Conservation (phyloP, 164 flowering plant species). For the Liquidambar formosana region DNA sequence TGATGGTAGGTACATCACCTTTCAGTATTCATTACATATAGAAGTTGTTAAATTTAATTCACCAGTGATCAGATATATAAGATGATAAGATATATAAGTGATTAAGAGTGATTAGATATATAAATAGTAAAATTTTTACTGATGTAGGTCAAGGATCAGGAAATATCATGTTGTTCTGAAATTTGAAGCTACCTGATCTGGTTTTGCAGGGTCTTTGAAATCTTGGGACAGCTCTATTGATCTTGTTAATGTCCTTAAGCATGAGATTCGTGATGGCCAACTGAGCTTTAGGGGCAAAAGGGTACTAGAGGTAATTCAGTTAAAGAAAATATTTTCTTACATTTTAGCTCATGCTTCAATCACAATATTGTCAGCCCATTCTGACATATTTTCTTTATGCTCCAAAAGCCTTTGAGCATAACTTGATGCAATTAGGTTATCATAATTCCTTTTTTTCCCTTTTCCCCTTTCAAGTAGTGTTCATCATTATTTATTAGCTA, state of each 20-base stretch:
- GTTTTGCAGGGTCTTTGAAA: conserved; percentile 60
- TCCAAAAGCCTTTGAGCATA: background rate
- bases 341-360: background rate
- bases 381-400: background rate
- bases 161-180: background rate
- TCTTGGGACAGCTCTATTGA: conserved; percentile 80
- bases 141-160: background rate
- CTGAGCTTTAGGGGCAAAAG: conserved; percentile 88
- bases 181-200: conserved; percentile 3
- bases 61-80: background rate
- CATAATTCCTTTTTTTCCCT: no score
- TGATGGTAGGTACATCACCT: conserved; percentile 52
- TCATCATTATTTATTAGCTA: background rate
- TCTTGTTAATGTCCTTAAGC: conserved; percentile 80
- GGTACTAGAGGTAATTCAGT: conserved; percentile 72
- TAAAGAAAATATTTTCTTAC: background rate
- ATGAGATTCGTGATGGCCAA: conserved; percentile 96
- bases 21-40: background rate
- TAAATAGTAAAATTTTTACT: background rate
- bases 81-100: no score
- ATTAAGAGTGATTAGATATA: conserved; percentile 1
- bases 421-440: no score
- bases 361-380: background rate
- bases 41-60: background rate
- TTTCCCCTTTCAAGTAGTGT: background rate